Percentiles rank a stretch among this genome's conserved stretches.
Conservation (phyloP, 345 rosid genomes). For the Eucalyptus polybractea region DNA sequence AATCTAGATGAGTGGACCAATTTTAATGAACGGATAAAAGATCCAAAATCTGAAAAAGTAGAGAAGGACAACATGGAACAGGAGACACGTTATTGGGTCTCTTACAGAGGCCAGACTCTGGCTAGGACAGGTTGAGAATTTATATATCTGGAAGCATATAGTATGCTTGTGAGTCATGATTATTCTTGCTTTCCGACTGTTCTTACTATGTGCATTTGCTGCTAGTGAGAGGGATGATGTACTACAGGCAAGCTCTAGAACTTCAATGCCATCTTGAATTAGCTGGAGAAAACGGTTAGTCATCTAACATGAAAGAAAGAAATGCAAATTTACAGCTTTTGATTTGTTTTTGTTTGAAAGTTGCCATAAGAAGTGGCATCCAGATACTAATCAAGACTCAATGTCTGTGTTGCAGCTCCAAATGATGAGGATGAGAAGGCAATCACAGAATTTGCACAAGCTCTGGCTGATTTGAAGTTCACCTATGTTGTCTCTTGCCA, state of each 20-base stretch:
- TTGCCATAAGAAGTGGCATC: background rate
- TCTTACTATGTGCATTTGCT: background rate
- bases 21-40: slow-evolving; percentile 43
- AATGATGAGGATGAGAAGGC: slow-evolving; percentile 8
- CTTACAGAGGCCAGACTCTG: slow-evolving; percentile 92
- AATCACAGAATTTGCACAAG: slow-evolving; percentile 26
- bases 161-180: background rate
- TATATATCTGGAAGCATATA: background rate
- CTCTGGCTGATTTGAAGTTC: slow-evolving; percentile 84
- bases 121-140: slow-evolving; percentile 65
- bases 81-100: slow-evolving; percentile 65
- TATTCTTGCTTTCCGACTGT: background rate
- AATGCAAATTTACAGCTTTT: background rate
- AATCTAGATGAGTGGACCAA: slow-evolving; percentile 83
- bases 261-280: slow-evolving; percentile 67
- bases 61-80: slow-evolving; percentile 24
- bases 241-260: slow-evolving; percentile 67
- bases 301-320: background rate
- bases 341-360: background rate
- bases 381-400: background rate
- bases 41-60: background rate
- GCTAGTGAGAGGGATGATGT: slow-evolving; percentile 98
- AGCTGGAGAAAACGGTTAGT: slow-evolving; percentile 52
- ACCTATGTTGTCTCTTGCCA: slow-evolving; percentile 99
- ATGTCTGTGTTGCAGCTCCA: slow-evolving; percentile 25